phyloP scores from a whole-genome alignment of 2,329 filamentous ascomycete species.

The Curvularia lunata region DNA sequence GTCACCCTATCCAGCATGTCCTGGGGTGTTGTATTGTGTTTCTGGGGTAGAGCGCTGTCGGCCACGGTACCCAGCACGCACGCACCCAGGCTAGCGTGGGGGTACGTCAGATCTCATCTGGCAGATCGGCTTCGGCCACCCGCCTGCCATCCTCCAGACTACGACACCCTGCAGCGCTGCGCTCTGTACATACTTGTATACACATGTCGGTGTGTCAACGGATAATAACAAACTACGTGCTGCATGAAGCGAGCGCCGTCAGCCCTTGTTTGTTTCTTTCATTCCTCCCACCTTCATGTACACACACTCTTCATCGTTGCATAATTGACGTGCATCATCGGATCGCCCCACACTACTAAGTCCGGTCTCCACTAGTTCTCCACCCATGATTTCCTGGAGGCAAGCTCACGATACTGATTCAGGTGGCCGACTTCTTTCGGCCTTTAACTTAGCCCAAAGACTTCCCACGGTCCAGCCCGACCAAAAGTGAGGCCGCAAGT shows the following conservation, averaged over 20 bases:
- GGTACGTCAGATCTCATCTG: conserved; percentile 3
- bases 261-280: background rate
- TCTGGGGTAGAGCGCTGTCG: background rate
- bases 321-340: background rate
- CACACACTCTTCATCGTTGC: background rate
- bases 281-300: background rate
- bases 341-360: background rate
- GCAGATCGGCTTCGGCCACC: background rate
- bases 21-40: background rate
- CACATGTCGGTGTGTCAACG: background rate
- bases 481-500: background rate
- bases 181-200: background rate
- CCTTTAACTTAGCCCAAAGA: background rate
- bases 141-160: background rate
- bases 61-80: background rate
- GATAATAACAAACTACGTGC: background rate
- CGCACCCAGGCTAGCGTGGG: background rate
- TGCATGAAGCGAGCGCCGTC: background rate
- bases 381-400: background rate
- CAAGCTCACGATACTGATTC: background rate
- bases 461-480: background rate
- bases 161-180: background rate
- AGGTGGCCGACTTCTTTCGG: background rate
- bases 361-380: background rate
- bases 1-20: background rate